phyloP scores from a whole-genome alignment of 2,329 filamentous ascomycete genomes.

The Pseudogymnoascus sp. region DNA sequence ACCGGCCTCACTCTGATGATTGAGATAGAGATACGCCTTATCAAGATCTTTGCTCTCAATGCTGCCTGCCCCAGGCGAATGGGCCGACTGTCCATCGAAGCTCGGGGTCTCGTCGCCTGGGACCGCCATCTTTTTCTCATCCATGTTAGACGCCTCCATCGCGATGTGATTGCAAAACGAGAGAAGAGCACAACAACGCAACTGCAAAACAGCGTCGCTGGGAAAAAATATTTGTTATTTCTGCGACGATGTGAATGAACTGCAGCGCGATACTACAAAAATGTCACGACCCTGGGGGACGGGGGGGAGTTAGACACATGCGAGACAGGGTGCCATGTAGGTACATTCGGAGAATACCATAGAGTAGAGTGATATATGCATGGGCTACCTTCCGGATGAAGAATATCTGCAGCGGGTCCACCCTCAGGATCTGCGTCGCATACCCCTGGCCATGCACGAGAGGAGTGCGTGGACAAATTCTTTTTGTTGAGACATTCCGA shows the following conservation, averaged over 20 bases:
- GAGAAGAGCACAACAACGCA: neutral
- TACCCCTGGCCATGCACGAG: neutral
- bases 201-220: neutral
- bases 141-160: conserved; percentile 2
- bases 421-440: neutral
- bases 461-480: neutral
- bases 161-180: neutral
- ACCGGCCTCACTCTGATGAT: conserved; percentile 29
- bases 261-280: neutral
- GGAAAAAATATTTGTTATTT: neutral
- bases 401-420: neutral
- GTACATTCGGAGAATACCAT: neutral
- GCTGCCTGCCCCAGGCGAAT: neutral
- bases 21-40: conserved; percentile 32
- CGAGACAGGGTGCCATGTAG: neutral
- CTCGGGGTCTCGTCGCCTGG: neutral
- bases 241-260: neutral
- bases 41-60: conserved; percentile 29
- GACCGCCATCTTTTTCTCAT: neutral
- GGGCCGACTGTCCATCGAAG: neutral
- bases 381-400: neutral
- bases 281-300: neutral
- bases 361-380: neutral
- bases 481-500: neutral
- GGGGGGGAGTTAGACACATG: neutral